A percentile compares a stretch with the other conserved stretches of the same genome.
Evolutionary conservation across 148 eudicot species (phyloP).

Genomic region (Oxyria digyna): DNA sequence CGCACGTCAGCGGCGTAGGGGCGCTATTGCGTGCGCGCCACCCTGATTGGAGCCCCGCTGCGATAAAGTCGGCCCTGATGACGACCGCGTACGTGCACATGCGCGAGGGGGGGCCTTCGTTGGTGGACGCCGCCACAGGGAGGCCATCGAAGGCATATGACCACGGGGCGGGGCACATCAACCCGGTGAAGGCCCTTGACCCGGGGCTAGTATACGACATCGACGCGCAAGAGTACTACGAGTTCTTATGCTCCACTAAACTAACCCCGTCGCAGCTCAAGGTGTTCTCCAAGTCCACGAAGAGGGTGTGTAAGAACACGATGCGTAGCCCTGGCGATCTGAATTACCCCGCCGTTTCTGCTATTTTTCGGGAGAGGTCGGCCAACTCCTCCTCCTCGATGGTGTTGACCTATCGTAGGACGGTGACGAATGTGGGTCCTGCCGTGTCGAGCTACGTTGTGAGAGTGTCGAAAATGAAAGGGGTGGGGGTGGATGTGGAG

Average conservation of each 20-base stretch:
- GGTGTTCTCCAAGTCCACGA: conserved; percentile 46
- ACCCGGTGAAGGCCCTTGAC: conserved; percentile 59
- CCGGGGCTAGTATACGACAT: conserved; percentile 85
- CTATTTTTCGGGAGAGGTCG: conserved; percentile 32
- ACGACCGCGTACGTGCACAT: conserved; percentile 76
- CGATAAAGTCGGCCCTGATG: conserved; percentile 85
- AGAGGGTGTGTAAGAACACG: conserved; percentile 28
- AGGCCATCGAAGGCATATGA: conserved; percentile 44
- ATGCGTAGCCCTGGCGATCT: conserved; percentile 37
- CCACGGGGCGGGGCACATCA: conserved; percentile 87
- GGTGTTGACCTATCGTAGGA: conserved; percentile 43
- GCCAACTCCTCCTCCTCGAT: conserved; percentile 13
- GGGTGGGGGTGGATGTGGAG: conserved; percentile 44
- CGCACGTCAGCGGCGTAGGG: conserved; percentile 91
- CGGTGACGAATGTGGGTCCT: conserved; percentile 74
- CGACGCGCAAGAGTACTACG: conserved; percentile 55
- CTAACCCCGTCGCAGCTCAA: conserved; percentile 36
- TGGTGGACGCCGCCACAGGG: conserved; percentile 48
- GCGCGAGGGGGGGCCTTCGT: conserved; percentile 22
- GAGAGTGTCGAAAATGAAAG: conserved; percentile 42
- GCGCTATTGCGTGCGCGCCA: conserved; percentile 71
- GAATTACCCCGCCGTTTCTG: conserved; percentile 84
- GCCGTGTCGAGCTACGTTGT: conserved; percentile 55
- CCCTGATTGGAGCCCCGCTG: conserved; percentile 86
- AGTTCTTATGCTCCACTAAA: conserved; percentile 64